Percentiles rank a stretch among this genome's conserved stretches.
phyloP scores from a whole-genome alignment of 2,329 filamentous ascomycete genomes.

The Arthrobotrys megalospora region DNA sequence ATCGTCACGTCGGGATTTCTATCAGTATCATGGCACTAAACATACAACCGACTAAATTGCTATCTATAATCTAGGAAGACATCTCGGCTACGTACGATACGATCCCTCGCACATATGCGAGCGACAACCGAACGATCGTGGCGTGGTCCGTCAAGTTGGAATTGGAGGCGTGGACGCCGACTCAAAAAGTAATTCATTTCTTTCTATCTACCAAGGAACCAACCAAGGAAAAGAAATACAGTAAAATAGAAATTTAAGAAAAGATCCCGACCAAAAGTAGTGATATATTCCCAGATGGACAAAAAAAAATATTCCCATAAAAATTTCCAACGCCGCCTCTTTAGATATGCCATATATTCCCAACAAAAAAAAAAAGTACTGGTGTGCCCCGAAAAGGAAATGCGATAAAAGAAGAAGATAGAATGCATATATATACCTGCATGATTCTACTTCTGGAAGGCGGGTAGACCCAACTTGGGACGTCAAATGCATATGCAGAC shows the following conservation, averaged over 20 bases:
- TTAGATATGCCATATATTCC: conserved; percentile 21
- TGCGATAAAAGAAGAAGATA: background rate
- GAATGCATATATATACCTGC: conserved; percentile 1
- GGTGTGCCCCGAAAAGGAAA: background rate
- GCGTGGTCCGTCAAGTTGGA: conserved; percentile 13
- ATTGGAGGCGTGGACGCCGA: conserved; percentile 51
- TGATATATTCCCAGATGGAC: conserved; percentile 8
- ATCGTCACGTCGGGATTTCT: too few species aligned
- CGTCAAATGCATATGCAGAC: conserved; percentile 23
- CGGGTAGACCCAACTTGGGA: background rate
- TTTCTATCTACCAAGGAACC: conserved; percentile 10
- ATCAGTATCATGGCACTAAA: too few species aligned
- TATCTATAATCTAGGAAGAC: background rate
- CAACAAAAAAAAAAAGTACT: background rate
- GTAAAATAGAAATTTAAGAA: conserved; percentile 15
- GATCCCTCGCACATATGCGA: conserved; percentile 33
- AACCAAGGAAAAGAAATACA: conserved; percentile 18
- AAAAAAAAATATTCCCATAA: conserved; percentile 10
- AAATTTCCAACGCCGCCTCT: conserved; percentile 22
- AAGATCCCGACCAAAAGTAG: conserved; percentile 4
- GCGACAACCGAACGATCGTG: conserved; percentile 10
- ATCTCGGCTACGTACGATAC: conserved; percentile 31
- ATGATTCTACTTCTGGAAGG: conserved; percentile 38
- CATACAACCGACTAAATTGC: too few species aligned
- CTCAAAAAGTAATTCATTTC: conserved; percentile 27